These are phyloP conservation scores for Fusarium subglutinans DNA, from an alignment of 2,329 filamentous ascomycete genomes.

Conservation along the genomic window DNA sequence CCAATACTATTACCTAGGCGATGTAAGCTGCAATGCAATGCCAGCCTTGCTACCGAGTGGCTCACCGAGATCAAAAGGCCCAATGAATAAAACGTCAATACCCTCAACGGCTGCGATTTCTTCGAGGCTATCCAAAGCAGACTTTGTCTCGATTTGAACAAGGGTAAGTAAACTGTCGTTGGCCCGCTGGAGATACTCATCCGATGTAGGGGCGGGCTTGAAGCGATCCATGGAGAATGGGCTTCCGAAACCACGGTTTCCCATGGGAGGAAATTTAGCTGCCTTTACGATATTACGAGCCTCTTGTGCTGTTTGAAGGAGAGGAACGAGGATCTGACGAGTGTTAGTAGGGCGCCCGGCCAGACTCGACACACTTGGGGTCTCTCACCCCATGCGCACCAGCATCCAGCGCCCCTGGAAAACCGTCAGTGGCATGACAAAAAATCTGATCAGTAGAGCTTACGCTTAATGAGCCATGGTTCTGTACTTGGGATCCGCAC, in stretches of 20 bases:
- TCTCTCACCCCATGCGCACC: conserved; percentile 13
- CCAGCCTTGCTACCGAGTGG: accelerated
- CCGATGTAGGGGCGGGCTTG: neutral
- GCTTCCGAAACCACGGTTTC: conserved; percentile 12
- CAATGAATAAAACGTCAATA: conserved; percentile 2
- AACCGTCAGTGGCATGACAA: neutral
- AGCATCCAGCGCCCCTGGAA: neutral
- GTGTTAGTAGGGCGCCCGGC: neutral
- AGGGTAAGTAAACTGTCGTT: conserved; percentile 7
- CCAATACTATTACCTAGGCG: conserved; percentile 3
- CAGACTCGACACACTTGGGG: accelerated
- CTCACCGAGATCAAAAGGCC: conserved; percentile 7
- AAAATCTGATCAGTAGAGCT: accelerated
- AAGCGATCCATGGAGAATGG: conserved; percentile 11
- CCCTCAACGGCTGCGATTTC: neutral
- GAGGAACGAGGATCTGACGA: conserved; percentile 1
- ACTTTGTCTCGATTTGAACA: conserved; percentile 12
- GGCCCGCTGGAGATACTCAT: conserved; percentile 17
- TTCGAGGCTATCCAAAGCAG: conserved; percentile 2
- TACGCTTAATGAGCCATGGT: conserved; percentile 16
- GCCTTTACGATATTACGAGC: conserved; percentile 5
- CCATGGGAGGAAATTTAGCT: conserved; percentile 10
- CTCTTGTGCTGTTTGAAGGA: conserved; percentile 6
- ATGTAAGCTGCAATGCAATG: neutral
- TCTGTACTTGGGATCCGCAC: conserved; percentile 15